Percentiles rank a stretch among this genome's conserved stretches.
Evolutionary conservation across 345 rosid genomes (phyloP).

Genomic region (Rhodomyrtus tomentosa): DNA sequence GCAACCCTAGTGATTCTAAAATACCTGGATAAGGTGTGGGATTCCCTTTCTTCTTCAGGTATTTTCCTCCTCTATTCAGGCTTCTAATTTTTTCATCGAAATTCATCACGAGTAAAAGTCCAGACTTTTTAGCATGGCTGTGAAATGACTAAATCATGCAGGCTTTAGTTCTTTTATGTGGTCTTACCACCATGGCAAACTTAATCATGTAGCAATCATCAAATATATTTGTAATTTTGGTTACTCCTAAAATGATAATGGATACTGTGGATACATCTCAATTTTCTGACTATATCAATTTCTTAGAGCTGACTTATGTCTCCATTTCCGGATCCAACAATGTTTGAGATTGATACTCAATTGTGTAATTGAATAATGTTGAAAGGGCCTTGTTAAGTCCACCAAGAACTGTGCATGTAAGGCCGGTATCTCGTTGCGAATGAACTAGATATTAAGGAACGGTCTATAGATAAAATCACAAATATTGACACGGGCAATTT

Average conservation of each 20-base stretch:
- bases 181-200: not conserved
- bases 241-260: not conserved
- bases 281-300: not conserved
- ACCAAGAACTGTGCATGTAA: not conserved
- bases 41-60: constrained; percentile 79
- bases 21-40: constrained; percentile 73
- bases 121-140: not conserved
- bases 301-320: not conserved
- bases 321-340: not conserved
- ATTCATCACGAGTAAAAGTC: not conserved
- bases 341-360: not conserved
- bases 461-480: not conserved
- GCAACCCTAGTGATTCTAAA: constrained; percentile 73
- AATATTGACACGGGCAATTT: not conserved
- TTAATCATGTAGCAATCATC: not conserved
- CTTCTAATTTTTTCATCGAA: not conserved
- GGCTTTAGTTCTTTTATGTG: not conserved
- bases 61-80: not conserved
- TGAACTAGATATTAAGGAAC: not conserved
- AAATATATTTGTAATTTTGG: not conserved
- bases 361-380: not conserved
- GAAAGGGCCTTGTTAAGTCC: not conserved
- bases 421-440: not conserved
- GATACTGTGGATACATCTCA: not conserved
- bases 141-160: not conserved